Evolutionary conservation across 169 alveolate species (phyloP), one percentile per base, ranked within the genome.

Genomic region (Plasmodium ovale): DNA sequence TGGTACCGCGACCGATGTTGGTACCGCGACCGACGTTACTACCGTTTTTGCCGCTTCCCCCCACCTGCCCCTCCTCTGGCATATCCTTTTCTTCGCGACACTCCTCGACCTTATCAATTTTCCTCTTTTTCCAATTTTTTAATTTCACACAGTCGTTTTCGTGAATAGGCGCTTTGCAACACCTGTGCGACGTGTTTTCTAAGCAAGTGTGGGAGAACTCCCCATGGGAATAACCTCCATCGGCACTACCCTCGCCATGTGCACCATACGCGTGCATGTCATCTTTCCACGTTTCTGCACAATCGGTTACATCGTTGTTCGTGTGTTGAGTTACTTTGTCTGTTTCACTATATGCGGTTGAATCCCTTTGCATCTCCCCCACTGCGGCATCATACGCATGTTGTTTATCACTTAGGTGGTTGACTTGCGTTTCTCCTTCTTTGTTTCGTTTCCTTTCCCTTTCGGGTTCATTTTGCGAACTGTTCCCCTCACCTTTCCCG

Each of bases 81-180:
- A 47, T 19, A 35, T 6, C 12, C 19, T 72, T 56, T 72, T 72
- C 37, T 10, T 44, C 54, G n/a, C 16, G 19, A 39, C 29, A 42
- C n/a, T 72, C 56, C 37, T 56, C 72, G 0, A 56, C 64, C 0
- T 72, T 25, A 35, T 56, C 33, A 12, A 72, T 72, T 33, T 56
- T 72, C 37, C 87, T 54, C 14, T 72, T 72, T 27, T 31, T 72
- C 9, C n/a, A 35, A n/a, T 72, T 54, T 25, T 31, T 39, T 10
- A 42, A 12, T 1, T 72, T 72, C 37, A 33, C 62, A 25, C 10
- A n/a, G 16, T 72, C 87, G 19, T 59, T 56, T 16, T 14, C 33
- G 47, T 33, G 29, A 16, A 29, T 72, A 6, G 14, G 49, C 5
- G 5, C n/a, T 31, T 44, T 29, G 14, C 2, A 37, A 27, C 25